Base-by-base conservation (phyloP, 2,329 filamentous ascomycete genomes). In the Karstenula rhodostoma region DNA sequence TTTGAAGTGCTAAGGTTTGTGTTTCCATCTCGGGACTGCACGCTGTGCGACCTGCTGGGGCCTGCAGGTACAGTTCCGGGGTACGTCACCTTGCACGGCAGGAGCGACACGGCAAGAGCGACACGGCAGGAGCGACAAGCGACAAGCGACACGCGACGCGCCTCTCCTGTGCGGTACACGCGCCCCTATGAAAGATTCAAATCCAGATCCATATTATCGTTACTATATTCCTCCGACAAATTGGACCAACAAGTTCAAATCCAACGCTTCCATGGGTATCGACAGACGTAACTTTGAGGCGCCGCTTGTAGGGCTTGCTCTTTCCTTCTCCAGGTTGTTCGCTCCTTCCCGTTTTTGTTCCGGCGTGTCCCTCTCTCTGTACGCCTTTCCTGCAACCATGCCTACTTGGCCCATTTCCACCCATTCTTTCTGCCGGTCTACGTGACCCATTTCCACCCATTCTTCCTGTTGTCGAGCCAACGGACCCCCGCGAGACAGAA, bases 361-460 rank as follows among this genome's bases (percentile, higher is more conserved):
- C n/a, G n/a, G n/a, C n/a, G n/a, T n/a, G n/a, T n/a, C 17, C 3
- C n/a, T 32, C 29, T 27, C 42, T 25, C 7, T 42, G 17, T 12
- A 10, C 13, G n/a, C 13, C 19, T 33, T 35, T 4, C 19, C 22
- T 29, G 10, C 25, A 43, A 48, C 35, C 56, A 52, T 46, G 54
- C 13, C 62, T 56, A 68, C 54, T 62, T 59, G 12, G 53, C 58
- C 63, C 63, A 63, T 51, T 52, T 61, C 68, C 65, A 68, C 10
- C 67, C 67, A 15, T 49, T 64, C 29, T 47, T 61, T 47, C 55
- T 61, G 8, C n/a, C n/a, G n/a, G n/a, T n/a, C n/a, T n/a, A n/a
- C n/a, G n/a, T n/a, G 12, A 56, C 58, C 63, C 63, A 63, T 51
- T 52, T 61, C 68, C 65, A 68, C 10, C 67, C 67, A 15, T 49